These are phyloP conservation scores for Wickerhamiella sorbophila DNA, from an alignment of 805 yeast genomes.

Conservation along the genomic window DNA sequence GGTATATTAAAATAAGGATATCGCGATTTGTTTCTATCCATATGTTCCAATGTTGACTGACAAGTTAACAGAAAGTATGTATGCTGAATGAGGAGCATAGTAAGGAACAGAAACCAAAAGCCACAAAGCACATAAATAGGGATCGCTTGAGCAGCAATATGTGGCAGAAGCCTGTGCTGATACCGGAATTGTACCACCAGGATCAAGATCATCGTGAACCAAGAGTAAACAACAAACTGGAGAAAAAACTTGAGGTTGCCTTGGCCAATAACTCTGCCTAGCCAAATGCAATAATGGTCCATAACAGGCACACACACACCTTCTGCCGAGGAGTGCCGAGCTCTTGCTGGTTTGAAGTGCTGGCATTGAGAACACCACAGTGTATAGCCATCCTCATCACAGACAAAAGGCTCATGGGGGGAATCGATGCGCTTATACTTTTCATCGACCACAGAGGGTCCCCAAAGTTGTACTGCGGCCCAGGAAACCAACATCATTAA, in stretches of 20 bases:
- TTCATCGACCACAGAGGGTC: slow-evolving; percentile 41
- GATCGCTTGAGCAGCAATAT: slow-evolving; percentile 35
- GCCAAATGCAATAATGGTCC: slow-evolving; percentile 76
- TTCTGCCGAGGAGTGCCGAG: slow-evolving; percentile 51
- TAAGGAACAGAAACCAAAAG: slow-evolving; percentile 33
- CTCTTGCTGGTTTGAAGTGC: slow-evolving; percentile 48
- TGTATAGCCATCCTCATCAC: slow-evolving; percentile 65
- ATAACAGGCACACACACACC: slow-evolving; percentile 52
- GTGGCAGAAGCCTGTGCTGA: slow-evolving; percentile 21
- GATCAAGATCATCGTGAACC: slow-evolving; percentile 28
- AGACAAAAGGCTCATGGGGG: slow-evolving; percentile 32
- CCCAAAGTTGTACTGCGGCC: slow-evolving; percentile 32
- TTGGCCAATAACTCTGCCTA: slow-evolving; percentile 60
- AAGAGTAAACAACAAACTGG: slow-evolving; percentile 30
- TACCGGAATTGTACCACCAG: slow-evolving; percentile 27
- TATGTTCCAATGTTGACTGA: slow-evolving; percentile 35
- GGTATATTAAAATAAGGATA: slow-evolving; percentile 27
- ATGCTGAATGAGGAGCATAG: slow-evolving; percentile 32
- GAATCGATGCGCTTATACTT: slow-evolving; percentile 8
- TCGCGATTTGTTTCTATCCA: slow-evolving; percentile 24
- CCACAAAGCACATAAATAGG: slow-evolving; percentile 33
- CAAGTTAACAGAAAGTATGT: slow-evolving; percentile 28
- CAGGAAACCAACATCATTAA: slow-evolving; percentile 25
- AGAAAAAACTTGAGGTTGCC: slow-evolving; percentile 47
- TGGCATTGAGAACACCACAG: slow-evolving; percentile 58